These are phyloP conservation scores for Trametes cingulata DNA, from an alignment of 768 basidiomycete species.

Conservation along the genomic window DNA sequence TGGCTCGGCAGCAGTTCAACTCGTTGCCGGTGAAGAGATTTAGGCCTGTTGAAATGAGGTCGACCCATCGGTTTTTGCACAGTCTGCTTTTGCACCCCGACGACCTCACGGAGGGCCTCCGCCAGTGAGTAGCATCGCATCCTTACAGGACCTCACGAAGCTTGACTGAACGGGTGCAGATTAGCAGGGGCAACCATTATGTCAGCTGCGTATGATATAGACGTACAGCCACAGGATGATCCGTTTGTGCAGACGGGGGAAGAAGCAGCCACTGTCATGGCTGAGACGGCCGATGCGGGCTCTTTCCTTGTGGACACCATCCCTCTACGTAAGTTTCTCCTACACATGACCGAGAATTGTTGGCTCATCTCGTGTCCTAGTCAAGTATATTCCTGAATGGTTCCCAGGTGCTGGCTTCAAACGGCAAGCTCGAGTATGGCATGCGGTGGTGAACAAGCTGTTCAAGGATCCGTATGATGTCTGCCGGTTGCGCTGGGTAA, in stretches of 20 bases:
- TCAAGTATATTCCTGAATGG: slow-evolving; percentile 26
- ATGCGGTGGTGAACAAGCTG: neutral
- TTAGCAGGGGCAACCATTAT: slow-evolving; percentile 12
- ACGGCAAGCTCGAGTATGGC: slow-evolving; percentile 4
- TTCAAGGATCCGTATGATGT: slow-evolving; percentile 2
- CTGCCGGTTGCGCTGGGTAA: neutral
- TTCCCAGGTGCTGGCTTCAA: slow-evolving; percentile 30
- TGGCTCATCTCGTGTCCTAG: neutral
- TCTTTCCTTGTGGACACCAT: slow-evolving; percentile 9
- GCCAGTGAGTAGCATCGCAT: neutral
- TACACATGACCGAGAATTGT: neutral
- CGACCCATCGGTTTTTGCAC: slow-evolving; percentile 2
- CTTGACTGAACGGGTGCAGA: neutral
- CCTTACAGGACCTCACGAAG: too few species aligned
- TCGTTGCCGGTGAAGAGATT: neutral
- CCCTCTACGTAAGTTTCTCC: neutral
- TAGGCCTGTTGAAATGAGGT: neutral
- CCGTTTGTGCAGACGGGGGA: slow-evolving; percentile 17
- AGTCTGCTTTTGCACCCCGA: neutral
- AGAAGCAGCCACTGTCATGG: neutral
- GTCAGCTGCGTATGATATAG: slow-evolving; percentile 12
- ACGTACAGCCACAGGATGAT: slow-evolving; percentile 9
- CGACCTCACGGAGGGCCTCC: slow-evolving; percentile 1
- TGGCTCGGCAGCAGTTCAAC: slow-evolving; percentile 10
- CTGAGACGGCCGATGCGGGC: slow-evolving; percentile 9